Base-by-base conservation (phyloP, 2,329 filamentous ascomycete genomes). In the Torrubiellomyces zombiae region DNA sequence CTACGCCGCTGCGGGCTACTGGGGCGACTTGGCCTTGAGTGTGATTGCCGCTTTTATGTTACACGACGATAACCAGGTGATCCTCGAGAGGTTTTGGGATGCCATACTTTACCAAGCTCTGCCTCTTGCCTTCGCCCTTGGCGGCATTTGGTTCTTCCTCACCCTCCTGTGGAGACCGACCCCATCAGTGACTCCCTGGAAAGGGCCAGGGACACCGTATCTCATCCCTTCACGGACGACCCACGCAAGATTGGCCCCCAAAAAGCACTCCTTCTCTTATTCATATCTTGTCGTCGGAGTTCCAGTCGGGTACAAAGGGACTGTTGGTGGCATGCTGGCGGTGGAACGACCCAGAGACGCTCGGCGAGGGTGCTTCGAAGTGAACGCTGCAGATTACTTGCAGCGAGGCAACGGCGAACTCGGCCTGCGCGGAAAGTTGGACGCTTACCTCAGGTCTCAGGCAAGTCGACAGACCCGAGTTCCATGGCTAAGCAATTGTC, bases 201-300 rank as follows among this genome's bases (percentile, higher is more conserved):
- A 26, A 6, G 30, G 34, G 10, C 24, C 23, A 9, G 29, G 29
- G 18, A 29, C 27, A n/a, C 60, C 67, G 3, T 48, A 69, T 28
- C 48, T 83, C 9, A 66, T 82, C 20, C 73, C 75, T 6, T 70
- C 69, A 37, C 56, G 53, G 21, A 79, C 71, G 9, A 70, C 61
- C 3, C 77, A 83, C 43, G 54, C 63, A 4, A 59, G 76, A 11
- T 43, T 75, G n/a, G 71, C 75, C 29, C 77, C 77, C 0, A 60
- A 68, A 39, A 67, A 62, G 30, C 72, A 82, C 41, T 60, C 60
- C 0, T 83, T 85, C 39, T 55, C 55, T 1, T 80, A 81, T 41
- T 71, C 73, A 0, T 81, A 82, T 43, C 60, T 83, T 2, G 56
- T 73, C 22, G 67, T 72, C 14, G 75, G 76, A 1, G 56, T 78